Base-by-base conservation (phyloP, 2,329 filamentous ascomycete species). In the Cladosporium sphaerospermum region DNA sequence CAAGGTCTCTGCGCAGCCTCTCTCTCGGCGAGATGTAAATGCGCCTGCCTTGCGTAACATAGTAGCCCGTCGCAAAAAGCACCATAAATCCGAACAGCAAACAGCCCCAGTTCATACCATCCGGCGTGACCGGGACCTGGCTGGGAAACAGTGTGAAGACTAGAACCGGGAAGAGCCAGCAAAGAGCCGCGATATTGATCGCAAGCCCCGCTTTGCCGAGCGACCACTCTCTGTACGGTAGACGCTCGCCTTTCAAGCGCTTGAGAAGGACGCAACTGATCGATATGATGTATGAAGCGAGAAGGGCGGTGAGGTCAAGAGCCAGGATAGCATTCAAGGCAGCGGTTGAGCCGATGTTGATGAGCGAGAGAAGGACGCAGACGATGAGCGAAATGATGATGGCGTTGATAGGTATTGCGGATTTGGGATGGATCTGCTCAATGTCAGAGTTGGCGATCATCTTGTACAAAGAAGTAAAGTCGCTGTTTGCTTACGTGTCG, bases 121-220 rank as follows among this genome's bases (percentile, higher is more conserved):
- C 58, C 3, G 68, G 58, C 3, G 64, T 70, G 31, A 41, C 44
- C 9, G 50, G 50, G 2, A 46, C 37, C 5, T 36, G 18, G 13
- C 33, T 23, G 5, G 77, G 76, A 62, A 77, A 79, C 53, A 77
- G 76, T 39, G 69, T 68, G 57, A 78, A 75, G 51, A 78, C 67
- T 52, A 76, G 71, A 2, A 73, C 69, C 41, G 77, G 69, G 2
- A 69, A 61, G 13, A 75, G 67, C 58, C 75, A 79, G 4, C 68
- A 54, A n/a, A 60, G 52, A 4, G 59, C 54, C 2, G 45, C 50
- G 10, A 66, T 62, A 49, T 74, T 73, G 52, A 73, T 53, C 18
- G 64, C 53, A 1, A 71, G 57, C 0, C 71, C 70, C 28, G 61
- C 62, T 6, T 59, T 59, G 1, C 70, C 68, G 8, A 75, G 66